Base-by-base conservation (phyloP, 75 land plant species). In the Pseudotsuga menziesii region DNA sequence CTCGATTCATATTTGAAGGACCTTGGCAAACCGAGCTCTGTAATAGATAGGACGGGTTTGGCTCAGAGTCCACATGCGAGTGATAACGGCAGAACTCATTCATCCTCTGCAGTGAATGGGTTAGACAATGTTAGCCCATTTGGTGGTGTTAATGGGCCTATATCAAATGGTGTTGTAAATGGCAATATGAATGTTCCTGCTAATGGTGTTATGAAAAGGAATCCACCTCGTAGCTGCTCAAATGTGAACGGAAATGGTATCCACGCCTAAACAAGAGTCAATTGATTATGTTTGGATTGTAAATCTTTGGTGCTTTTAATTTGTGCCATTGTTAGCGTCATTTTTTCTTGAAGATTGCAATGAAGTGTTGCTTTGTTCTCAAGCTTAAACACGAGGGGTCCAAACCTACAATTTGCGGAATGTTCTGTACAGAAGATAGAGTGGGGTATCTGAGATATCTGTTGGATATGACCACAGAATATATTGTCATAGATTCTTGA, bases 221-320 rank as follows among this genome's bases (percentile, higher is more conserved):
- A 9, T 19, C n/a, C 54, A 3, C 25, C 44, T 13, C 71, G 0
- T 19, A 69, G 11, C 36, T 83, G 79, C 44, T 19, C 82, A 39
- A 83, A 83, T 78, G 81, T 83, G 60, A 88, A 85, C 76, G 87
- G 87, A 0, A 79, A 80, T 23, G 80, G 82, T 75, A 59, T 17
- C 60, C 74, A 58, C 25, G 35, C 72, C 9, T 69, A 48, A 74
- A 48, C 23, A 73, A 17, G 5, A 41, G 19, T 39, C 23, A 22
- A 48, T 11, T 12, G 15, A 41, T 73, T 22, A 4, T n/a, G 56
- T 41, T 44, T 48, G n/a, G 23, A 13, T 23, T 48, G 56, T 44
- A 39, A 13, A 23, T 54, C 17, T 48, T 25, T n/a, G 14, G 48
- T 11, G 8, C 74, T 23, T 39, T n/a, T n/a, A 73, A 19, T 73